Base-by-base conservation (phyloP, 768 basidiomycete species). In the Termitomyces sp. region DNA sequence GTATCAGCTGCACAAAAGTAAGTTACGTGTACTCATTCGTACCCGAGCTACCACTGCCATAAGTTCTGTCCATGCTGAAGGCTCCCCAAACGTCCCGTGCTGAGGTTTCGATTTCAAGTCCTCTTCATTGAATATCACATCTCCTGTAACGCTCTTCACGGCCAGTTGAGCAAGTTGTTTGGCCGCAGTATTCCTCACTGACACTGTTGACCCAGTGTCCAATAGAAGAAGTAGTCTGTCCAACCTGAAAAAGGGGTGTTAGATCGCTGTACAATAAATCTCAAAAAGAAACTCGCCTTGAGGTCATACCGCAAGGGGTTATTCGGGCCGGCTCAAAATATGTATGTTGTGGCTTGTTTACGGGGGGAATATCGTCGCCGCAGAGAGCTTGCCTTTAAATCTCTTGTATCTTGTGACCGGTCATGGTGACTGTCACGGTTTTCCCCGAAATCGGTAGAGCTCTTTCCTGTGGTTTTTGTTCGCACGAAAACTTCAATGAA, bases 201-300 rank as follows among this genome's bases (percentile, higher is more conserved):
- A 88, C 42, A 81, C 73, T 3, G 94, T 94, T 12, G 96, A 95
- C 45, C 97, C 97, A 38, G 94, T 94, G 70, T 98, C 95, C 60
- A 99, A 84, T 45, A 99, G 82, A 65, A 92, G 82, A 69, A 99
- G 86, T 76, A 99, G 89, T 72, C 97, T 87, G 81, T 98, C 97
- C 77, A 98, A 86, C 78, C 95, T 96, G 65, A 35, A 5, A 53
- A 53, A 9, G 43, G 53, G 56, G 48, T 56, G 60, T 42, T 60
- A 14, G 58, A 54, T 37, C 21, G 7, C 28, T 45, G 21, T 26
- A 28, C 30, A 41, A n/a, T 37, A 45, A 33, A 58, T 17, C 42
- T 45, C 28, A 35, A 42, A 23, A 52, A 43, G 59, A 54, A 59
- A n/a, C 28, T 47, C 8, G 86, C 88, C 88, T 86, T 63, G 88